phyloP scores from a whole-genome alignment of 805 yeast genomes.

The Saccharomyces eubayanus region DNA sequence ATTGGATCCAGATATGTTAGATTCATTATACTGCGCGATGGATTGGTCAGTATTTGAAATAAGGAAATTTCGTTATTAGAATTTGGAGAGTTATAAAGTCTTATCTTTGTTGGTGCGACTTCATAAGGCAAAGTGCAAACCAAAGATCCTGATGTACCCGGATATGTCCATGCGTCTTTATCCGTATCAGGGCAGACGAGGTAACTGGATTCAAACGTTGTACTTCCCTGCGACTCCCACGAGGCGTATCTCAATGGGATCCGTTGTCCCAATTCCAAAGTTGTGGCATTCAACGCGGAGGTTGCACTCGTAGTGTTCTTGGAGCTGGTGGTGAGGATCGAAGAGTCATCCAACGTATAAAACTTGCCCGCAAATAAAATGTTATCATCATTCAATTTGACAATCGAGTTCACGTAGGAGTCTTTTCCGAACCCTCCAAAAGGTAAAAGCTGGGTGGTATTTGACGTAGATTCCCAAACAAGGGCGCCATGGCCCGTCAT shows the following conservation, averaged over 20 bases:
- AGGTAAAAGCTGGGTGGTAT: conserved; percentile 41
- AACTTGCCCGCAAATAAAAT: conserved; percentile 79
- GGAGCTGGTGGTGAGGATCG: conserved; percentile 24
- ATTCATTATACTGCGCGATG: conserved; percentile 86
- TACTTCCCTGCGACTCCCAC: conserved; percentile 37
- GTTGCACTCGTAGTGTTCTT: conserved; percentile 24
- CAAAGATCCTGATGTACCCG: conserved; percentile 55
- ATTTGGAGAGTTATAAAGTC: conserved; percentile 55
- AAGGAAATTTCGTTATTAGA: conserved; percentile 40
- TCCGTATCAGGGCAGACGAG: conserved; percentile 51
- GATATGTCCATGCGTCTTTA: conserved; percentile 44
- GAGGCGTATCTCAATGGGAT: conserved; percentile 51
- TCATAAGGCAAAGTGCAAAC: conserved; percentile 48
- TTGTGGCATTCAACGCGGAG: conserved; percentile 2
- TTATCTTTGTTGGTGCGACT: conserved; percentile 58
- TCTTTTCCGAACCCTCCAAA: conserved; percentile 69
- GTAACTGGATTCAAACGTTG: conserved; percentile 28
- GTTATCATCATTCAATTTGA: conserved; percentile 39
- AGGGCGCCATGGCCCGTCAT: conserved; percentile 40
- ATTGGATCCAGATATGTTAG: conserved; percentile 73
- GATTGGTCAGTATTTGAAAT: conserved; percentile 69
- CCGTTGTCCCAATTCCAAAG: conserved; percentile 48
- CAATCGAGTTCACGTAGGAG: conserved; percentile 55
- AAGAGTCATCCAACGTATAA: conserved; percentile 46
- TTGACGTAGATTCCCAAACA: conserved; percentile 45